phyloP scores from a whole-genome alignment of 805 yeast genomes.

The Starmera caribaea region DNA sequence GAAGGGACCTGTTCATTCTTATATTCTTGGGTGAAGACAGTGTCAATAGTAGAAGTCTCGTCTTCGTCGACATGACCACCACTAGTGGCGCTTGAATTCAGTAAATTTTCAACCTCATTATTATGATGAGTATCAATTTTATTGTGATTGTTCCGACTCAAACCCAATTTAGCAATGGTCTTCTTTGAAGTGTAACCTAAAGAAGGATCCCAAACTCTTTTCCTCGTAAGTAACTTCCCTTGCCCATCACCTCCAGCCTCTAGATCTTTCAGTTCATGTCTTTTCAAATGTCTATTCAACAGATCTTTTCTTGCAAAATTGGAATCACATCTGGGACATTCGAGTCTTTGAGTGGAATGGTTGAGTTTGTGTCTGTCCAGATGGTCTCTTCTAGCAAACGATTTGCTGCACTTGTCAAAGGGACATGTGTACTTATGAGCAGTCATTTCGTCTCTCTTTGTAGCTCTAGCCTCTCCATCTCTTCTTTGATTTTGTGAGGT shows the following conservation, averaged over 20 bases:
- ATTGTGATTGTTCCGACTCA: too few species aligned
- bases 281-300: neutral
- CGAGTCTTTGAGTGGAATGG: constrained; percentile 19
- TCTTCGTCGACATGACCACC: too few species aligned
- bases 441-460: neutral
- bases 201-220: constrained; percentile 1
- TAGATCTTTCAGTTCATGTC: neutral
- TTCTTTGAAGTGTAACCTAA: constrained; percentile 1
- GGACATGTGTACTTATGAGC: neutral
- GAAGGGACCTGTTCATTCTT: too few species aligned
- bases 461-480: too few species aligned
- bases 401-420: constrained; percentile 5
- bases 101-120: too few species aligned
- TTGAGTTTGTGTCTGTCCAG: constrained; percentile 46
- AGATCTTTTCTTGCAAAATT: constrained; percentile 1
- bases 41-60: too few species aligned
- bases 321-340: neutral
- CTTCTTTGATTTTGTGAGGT: neutral
- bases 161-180: too few species aligned
- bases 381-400: constrained; percentile 45
- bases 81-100: too few species aligned
- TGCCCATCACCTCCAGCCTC: constrained; percentile 1
- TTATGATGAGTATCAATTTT: too few species aligned
- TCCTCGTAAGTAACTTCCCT: neutral
- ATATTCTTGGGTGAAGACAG: too few species aligned